Percentiles rank a stretch among this genome's conserved stretches.
These are phyloP conservation scores for Periconia sp. DNA, from an alignment of 2,329 filamentous ascomycete species.

Conservation along the genomic window DNA sequence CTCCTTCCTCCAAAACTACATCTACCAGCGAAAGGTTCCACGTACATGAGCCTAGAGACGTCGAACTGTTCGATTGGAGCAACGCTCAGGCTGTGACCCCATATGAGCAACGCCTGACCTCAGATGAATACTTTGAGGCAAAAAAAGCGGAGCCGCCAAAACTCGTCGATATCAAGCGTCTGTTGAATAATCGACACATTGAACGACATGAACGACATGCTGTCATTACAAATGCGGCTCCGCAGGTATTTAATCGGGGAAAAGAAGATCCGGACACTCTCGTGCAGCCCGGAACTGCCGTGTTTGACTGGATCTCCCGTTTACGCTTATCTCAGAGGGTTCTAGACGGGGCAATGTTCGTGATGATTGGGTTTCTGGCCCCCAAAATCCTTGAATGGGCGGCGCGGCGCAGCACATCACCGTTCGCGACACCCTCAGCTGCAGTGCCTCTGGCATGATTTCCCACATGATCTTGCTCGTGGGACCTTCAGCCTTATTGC, in stretches of 20 bases:
- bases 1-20: neutral
- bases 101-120: neutral
- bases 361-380: slow-evolving; percentile 7
- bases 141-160: neutral
- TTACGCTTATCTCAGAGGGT: slow-evolving; percentile 1
- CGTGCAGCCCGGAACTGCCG: neutral
- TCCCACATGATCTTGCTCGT: neutral
- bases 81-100: neutral
- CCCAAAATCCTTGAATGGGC: slow-evolving; percentile 3
- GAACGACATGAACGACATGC: neutral
- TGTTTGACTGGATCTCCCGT: neutral
- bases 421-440: neutral
- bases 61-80: slow-evolving; percentile 7
- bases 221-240: neutral
- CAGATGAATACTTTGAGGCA: neutral
- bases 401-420: slow-evolving; percentile 2
- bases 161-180: neutral
- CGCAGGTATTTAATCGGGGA: neutral
- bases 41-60: slow-evolving; percentile 2
- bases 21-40: slow-evolving; percentile 3
- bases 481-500: slow-evolving; percentile 1
- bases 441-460: neutral
- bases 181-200: neutral
- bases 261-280: neutral
- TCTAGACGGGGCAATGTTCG: slow-evolving; percentile 1